Base-by-base conservation (phyloP, 1,284 basidiomycete genomes). In the Pisolithus thermaeus region DNA sequence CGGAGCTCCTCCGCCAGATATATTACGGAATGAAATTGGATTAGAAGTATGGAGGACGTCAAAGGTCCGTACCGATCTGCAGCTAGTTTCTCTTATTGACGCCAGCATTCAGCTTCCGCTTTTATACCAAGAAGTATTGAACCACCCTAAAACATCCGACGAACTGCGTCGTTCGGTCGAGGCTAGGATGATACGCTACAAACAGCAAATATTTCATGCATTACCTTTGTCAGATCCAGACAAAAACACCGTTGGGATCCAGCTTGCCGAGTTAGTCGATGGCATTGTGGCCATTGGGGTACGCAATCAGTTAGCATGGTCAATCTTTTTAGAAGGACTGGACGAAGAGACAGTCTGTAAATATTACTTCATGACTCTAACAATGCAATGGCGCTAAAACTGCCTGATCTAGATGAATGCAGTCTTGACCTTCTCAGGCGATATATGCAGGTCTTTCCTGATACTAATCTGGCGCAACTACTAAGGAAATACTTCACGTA, bases 231-330 rank as follows among this genome's bases (percentile, higher is more conserved):
- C 69, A 25, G 67, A 72, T 7, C 60, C 63, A 0, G 60, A 69
- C 12, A 93, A 91, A 65, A 59, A 61, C 6, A 59, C 64, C 16
- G 57, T 86, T 12, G 72, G 80, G 3, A 65, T 70, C n/a, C 83
- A 90, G 57, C 73, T 95, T 4, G 77, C 88, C 47, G 78, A 80
- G 6, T 70, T 95, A 45, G 77, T 89, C 1, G 71, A 77, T 16
- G 92, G 90, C 3, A 79, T 83, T 45, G 80, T 95, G 9, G 69
- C 92, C 6, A 72, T 97, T 28, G 73, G 76, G 28, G 76, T 92
- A n/a, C 77, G 81, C 0, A 84, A 95, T 59, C 83, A 87, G 57
- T 59, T 86, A 14, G 90, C 90, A 0, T 97, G 93, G 93, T 76
- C 70, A 32, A 68, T 91, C 18, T 83, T 78, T 56, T 73, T 98